Conservation (phyloP, 192 early-diverging fungal genomes). For the Coemansia pectinata region DNA sequence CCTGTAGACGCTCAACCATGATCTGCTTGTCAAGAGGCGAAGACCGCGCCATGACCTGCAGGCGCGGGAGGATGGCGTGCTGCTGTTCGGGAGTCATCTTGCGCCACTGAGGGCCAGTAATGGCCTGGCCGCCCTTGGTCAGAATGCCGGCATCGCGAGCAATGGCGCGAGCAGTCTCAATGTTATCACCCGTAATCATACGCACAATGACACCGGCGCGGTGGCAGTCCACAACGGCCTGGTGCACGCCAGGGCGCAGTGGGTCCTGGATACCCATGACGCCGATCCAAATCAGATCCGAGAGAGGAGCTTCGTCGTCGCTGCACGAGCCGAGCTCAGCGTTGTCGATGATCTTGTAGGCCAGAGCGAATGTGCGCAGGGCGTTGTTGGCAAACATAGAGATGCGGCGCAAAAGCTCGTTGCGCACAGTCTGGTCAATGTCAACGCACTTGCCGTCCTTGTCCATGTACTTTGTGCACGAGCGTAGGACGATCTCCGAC, state of each 20-base stretch:
- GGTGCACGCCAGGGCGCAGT: conserved; percentile 89
- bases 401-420: conserved; percentile 38
- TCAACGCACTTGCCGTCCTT: conserved; percentile 25
- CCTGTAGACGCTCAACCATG: conserved; percentile 83
- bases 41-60: conserved; percentile 93
- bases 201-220: conserved; percentile 93
- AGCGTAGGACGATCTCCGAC: conserved; percentile 68
- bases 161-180: conserved; percentile 91
- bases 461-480: conserved; percentile 26
- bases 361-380: conserved; percentile 88
- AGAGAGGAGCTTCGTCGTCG: conserved; percentile 31
- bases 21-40: conserved; percentile 96
- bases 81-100: conserved; percentile 77
- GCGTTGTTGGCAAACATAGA: conserved; percentile 59
- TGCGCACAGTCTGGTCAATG: conserved; percentile 26
- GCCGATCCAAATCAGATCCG: conserved; percentile 78
- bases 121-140: conserved; percentile 76
- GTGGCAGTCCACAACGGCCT: conserved; percentile 83
- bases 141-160: conserved; percentile 90
- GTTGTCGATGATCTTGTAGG: conserved; percentile 77
- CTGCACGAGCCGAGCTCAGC: conserved; percentile 43
- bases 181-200: conserved; percentile 99
- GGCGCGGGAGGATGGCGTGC: conserved; percentile 84
- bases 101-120: conserved; percentile 95
- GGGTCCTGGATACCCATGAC: conserved; percentile 98